Base-by-base conservation (phyloP, 225 moss, liverwort and hornwort genomes). In the Marchantia paleacea region DNA sequence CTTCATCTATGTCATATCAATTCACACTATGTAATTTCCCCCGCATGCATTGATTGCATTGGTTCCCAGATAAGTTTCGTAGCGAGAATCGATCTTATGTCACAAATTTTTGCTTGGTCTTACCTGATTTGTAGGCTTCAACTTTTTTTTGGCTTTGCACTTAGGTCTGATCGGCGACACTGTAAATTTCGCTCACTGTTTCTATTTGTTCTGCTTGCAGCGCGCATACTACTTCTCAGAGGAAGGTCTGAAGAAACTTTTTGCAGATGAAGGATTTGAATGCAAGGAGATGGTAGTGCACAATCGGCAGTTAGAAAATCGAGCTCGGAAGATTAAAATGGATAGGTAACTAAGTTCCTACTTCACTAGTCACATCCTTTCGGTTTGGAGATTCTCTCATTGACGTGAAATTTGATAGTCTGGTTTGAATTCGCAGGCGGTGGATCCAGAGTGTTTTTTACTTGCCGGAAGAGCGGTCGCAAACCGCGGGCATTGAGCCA, bases 391-490 rank as follows among this genome's bases (percentile, higher is more conserved):
- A 50, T 24, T 10, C 47, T 79, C 14, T 75, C 47, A 25, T 52
- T 29, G 24, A 28, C 10, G 10, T 58, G 55, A 24, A 74, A 74
- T 15, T 54, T 28, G 11, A 28, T 12, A 24, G 19, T 48, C 30
- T 73, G 10, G 7, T 15, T 25, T 66, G 55, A 26, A 9, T 74
- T 31, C 76, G 64, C 82, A 97, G 97, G 82, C 90, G 95, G 54
- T 99, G 99, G 99, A 94, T 99, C 80, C 99, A 99, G 88, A 85
- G 86, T 82, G 99, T 91, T 77, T 99, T 99, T 80, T 83, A 76
- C 69, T 81, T 94, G 16, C 87, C 87, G 57, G 78, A 20, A 52
- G 61, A 72, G 14, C 54, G 31, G n/a, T 30, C 28, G n/a, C 78
- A 55, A 52, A 14, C 13, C 25, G 53, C 52, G 4, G 49, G 48